Percentiles rank a stretch among this genome's conserved stretches.
Conservation (phyloP, 192 early-diverging fungal genomes). For the Podila epigama region DNA sequence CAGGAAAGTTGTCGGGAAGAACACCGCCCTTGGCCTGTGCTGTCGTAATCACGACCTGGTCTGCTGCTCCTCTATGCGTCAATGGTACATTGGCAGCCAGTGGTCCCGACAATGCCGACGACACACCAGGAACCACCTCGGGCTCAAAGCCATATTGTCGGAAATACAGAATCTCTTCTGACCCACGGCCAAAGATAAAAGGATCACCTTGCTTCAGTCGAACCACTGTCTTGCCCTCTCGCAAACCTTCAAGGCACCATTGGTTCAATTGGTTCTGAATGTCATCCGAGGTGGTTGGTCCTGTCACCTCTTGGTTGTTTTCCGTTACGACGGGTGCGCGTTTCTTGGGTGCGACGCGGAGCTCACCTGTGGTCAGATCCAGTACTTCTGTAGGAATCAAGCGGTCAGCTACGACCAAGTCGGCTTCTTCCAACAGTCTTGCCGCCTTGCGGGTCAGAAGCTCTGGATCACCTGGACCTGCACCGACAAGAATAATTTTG, state of each 20-base stretch:
- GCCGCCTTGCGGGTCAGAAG: slow-evolving; percentile 80
- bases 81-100: slow-evolving; percentile 79
- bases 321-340: slow-evolving; percentile 17
- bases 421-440: slow-evolving; percentile 67
- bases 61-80: slow-evolving; percentile 88
- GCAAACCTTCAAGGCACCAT: slow-evolving; percentile 76
- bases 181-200: slow-evolving; percentile 92
- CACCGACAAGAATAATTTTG: slow-evolving; percentile 75
- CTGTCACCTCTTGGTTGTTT: not conserved
- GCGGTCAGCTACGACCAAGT: slow-evolving; percentile 86
- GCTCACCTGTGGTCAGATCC: slow-evolving; percentile 58
- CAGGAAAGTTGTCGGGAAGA: slow-evolving; percentile 74
- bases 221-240: slow-evolving; percentile 73
- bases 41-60: slow-evolving; percentile 84
- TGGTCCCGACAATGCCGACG: slow-evolving; percentile 79
- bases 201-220: slow-evolving; percentile 94
- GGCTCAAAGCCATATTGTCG: slow-evolving; percentile 66
- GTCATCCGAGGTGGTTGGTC: slow-evolving; percentile 65
- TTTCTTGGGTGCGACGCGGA: slow-evolving; percentile 68
- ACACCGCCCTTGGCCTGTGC: slow-evolving; percentile 82
- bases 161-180: slow-evolving; percentile 85
- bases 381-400: slow-evolving; percentile 70
- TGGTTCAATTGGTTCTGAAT: slow-evolving; percentile 81
- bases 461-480: slow-evolving; percentile 85
- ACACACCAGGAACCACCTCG: slow-evolving; percentile 81